A percentile compares a stretch with the other conserved stretches of the same genome.
Evolutionary conservation across 2,329 filamentous ascomycete genomes (phyloP).

Genomic region (Neopestalotiopsis sp.): DNA sequence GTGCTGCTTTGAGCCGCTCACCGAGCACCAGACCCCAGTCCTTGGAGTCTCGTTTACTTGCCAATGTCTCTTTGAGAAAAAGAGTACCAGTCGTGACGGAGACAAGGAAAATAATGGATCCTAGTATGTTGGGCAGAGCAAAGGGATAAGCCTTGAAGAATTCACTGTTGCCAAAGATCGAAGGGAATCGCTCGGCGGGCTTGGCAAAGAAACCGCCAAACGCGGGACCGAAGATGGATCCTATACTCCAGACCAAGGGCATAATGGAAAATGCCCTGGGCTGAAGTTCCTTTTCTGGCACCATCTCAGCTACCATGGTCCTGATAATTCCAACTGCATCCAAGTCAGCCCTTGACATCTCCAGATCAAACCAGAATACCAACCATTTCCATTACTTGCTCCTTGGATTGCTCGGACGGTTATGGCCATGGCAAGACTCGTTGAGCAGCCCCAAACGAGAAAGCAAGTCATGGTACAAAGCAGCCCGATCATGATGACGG

Average conservation of each 20-base stretch:
- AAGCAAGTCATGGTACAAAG: constrained; percentile 81
- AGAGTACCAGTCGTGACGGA: constrained; percentile 76
- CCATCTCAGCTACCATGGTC: constrained; percentile 92
- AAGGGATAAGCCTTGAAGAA: constrained; percentile 84
- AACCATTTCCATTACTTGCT: constrained; percentile 83
- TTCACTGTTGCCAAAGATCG: constrained; percentile 67
- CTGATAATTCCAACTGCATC: constrained; percentile 82
- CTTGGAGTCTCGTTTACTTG: constrained; percentile 66
- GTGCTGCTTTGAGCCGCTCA: constrained; percentile 59
- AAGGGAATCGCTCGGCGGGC: constrained; percentile 76
- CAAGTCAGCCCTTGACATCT: constrained; percentile 24
- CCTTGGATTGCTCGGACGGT: constrained; percentile 78
- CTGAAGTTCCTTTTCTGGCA: constrained; percentile 84
- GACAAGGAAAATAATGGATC: constrained; percentile 76
- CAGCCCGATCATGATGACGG: constrained; percentile 75
- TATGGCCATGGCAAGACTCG: constrained; percentile 80
- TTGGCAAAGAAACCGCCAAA: constrained; percentile 88
- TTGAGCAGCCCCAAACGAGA: constrained; percentile 83
- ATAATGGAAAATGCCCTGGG: constrained; percentile 91
- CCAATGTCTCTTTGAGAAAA: constrained; percentile 87
- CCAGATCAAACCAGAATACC: constrained; percentile 23
- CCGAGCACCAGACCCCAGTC: constrained; percentile 83
- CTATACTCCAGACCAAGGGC: constrained; percentile 88
- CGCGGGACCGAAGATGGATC: constrained; percentile 84
- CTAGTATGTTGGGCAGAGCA: constrained; percentile 80